These are phyloP conservation scores for Trichoderma sp. DNA, from an alignment of 2,329 filamentous ascomycete genomes.

Conservation along the genomic window DNA sequence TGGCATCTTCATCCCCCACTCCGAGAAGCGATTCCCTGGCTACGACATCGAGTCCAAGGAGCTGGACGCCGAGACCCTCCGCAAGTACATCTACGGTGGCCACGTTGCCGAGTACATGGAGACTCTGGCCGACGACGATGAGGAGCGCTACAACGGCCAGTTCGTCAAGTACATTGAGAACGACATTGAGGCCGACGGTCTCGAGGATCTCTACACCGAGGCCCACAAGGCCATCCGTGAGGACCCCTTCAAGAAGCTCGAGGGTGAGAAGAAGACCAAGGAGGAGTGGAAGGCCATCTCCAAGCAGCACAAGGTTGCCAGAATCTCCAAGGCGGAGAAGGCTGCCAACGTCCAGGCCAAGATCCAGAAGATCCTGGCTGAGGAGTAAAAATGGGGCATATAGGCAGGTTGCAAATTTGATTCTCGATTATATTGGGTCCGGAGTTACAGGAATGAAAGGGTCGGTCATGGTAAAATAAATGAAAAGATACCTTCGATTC, in stretches of 20 bases:
- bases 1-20: slow-evolving; percentile 96
- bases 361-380: slow-evolving; percentile 76
- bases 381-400: slow-evolving; percentile 42
- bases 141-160: slow-evolving; percentile 99
- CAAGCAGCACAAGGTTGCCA: slow-evolving; percentile 78
- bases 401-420: slow-evolving; percentile 31
- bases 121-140: slow-evolving; percentile 97
- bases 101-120: slow-evolving; percentile 99
- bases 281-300: slow-evolving; percentile 95
- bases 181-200: slow-evolving; percentile 91
- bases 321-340: slow-evolving; percentile 84
- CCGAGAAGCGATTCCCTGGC: slow-evolving; percentile 98
- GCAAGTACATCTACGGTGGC: slow-evolving; percentile 98
- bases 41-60: slow-evolving; percentile 98
- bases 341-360: slow-evolving; percentile 81
- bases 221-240: slow-evolving; percentile 96
- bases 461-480: slow-evolving; percentile 42
- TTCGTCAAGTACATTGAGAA: slow-evolving; percentile 98
- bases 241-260: slow-evolving; percentile 95
- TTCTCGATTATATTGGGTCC: slow-evolving; percentile 37
- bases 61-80: slow-evolving; percentile 93
- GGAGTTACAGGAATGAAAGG: slow-evolving; percentile 43
- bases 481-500: slow-evolving; percentile 40
- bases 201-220: slow-evolving; percentile 95
- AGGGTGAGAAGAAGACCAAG: slow-evolving; percentile 87